Evolutionary conservation across 2,329 filamentous ascomycete species (phyloP).

Genomic region (Fusarium sp.): DNA sequence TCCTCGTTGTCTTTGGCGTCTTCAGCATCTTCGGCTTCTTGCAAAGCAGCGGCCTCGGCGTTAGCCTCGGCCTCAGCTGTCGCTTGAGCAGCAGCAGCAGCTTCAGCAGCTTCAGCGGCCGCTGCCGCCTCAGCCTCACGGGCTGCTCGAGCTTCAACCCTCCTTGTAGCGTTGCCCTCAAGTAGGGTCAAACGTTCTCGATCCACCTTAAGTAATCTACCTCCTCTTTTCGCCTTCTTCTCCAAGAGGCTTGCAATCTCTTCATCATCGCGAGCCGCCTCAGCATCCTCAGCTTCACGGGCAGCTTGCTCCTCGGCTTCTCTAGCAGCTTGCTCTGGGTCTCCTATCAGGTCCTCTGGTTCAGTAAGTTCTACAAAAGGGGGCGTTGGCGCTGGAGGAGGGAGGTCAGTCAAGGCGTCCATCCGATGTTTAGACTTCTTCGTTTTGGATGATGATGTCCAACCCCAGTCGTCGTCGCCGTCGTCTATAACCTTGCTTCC

Average conservation of each 20-base stretch:
- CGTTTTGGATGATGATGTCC: slow-evolving; percentile 59
- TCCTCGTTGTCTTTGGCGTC: slow-evolving; percentile 45
- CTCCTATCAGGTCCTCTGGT: slow-evolving; percentile 52
- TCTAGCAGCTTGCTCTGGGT: slow-evolving; percentile 46
- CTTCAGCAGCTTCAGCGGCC: slow-evolving; percentile 45
- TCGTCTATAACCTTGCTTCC: slow-evolving; percentile 59
- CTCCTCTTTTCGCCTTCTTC: slow-evolving; percentile 55
- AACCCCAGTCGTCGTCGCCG: slow-evolving; percentile 63
- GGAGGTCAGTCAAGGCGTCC: slow-evolving; percentile 58
- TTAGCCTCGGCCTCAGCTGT: slow-evolving; percentile 41
- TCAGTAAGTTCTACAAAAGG: slow-evolving; percentile 64
- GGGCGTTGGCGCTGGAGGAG: slow-evolving; percentile 65
- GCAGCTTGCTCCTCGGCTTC: slow-evolving; percentile 47
- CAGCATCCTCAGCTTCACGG: slow-evolving; percentile 44
- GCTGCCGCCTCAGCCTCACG: slow-evolving; percentile 38
- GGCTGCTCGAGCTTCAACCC: slow-evolving; percentile 50
- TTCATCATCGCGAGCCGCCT: slow-evolving; percentile 48
- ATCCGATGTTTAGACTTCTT: slow-evolving; percentile 61
- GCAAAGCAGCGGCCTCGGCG: slow-evolving; percentile 40
- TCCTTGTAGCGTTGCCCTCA: slow-evolving; percentile 44
- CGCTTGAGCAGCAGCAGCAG: slow-evolving; percentile 38
- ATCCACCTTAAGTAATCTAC: slow-evolving; percentile 43
- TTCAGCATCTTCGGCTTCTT: slow-evolving; percentile 53
- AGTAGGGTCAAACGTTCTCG: slow-evolving; percentile 41
- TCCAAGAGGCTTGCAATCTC: slow-evolving; percentile 58